Conservation (phyloP, 305 asterid genomes). For the Rubia occidens region DNA sequence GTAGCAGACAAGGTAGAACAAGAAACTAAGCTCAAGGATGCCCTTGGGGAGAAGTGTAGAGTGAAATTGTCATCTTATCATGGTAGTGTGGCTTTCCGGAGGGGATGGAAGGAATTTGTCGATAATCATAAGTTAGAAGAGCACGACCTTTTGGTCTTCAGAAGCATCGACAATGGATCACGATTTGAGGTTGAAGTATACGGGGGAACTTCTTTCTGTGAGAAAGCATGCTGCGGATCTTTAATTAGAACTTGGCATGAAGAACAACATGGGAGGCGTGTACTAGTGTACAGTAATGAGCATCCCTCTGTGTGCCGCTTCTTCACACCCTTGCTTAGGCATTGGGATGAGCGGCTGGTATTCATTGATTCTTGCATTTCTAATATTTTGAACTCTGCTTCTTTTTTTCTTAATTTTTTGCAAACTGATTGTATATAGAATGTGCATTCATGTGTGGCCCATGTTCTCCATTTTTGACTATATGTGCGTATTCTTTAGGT, state of each 20-base stretch:
- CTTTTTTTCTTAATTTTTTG: too few species aligned
- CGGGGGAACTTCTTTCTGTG: neutral
- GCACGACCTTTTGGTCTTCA: neutral
- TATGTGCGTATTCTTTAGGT: neutral
- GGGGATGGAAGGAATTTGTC: neutral
- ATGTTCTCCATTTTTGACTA: too few species aligned
- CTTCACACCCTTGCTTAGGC: neutral
- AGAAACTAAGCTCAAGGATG: neutral
- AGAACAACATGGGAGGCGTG: too few species aligned
- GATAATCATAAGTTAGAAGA: neutral
- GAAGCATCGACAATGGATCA: neutral
- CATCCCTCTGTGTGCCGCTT: neutral
- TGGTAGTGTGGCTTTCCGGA: neutral
- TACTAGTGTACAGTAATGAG: too few species aligned
- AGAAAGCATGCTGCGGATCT: neutral
- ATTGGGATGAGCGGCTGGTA: neutral
- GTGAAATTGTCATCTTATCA: neutral
- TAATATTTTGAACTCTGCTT: too few species aligned
- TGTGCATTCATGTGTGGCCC: neutral
- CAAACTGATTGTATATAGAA: too few species aligned
- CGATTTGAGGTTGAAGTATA: neutral
- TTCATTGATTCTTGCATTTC: neutral
- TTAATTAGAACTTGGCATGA: too few species aligned
- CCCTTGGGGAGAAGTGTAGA: neutral
- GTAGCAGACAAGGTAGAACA: neutral